Evolutionary conservation across 148 eudicot genomes (phyloP).

Genomic region (Vaccinium myrtillus): DNA sequence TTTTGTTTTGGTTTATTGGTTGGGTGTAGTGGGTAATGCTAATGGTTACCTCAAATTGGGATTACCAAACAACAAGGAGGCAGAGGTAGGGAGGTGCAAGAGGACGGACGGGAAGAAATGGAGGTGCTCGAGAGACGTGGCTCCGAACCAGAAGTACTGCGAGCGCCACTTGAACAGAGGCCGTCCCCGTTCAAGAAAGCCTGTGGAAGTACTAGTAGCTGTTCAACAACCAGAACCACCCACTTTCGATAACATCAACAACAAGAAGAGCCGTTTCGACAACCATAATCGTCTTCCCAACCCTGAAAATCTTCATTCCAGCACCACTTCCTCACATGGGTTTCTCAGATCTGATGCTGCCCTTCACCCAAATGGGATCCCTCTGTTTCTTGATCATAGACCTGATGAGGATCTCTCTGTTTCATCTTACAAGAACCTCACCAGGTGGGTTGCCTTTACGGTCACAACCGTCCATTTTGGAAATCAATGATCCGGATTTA

Average conservation of each 20-base stretch:
- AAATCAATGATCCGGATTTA: no score
- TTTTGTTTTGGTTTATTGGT: neutral
- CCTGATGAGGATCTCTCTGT: neutral
- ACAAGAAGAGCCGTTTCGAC: neutral
- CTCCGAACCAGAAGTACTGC: constrained; percentile 77
- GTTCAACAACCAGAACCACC: constrained; percentile 14
- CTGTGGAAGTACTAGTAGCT: constrained; percentile 57
- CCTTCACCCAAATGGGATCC: neutral
- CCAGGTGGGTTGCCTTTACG: neutral
- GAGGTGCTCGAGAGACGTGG: constrained; percentile 88
- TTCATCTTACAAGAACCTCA: neutral
- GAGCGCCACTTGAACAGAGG: constrained; percentile 88
- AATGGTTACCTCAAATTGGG: constrained; percentile 16
- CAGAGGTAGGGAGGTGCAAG: constrained; percentile 76
- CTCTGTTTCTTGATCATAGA: neutral
- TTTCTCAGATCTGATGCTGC: neutral
- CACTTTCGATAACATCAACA: neutral
- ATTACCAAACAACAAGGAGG: constrained; percentile 41
- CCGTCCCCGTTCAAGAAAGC: constrained; percentile 99
- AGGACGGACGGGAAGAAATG: constrained; percentile 94
- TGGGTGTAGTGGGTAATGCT: constrained; percentile 10
- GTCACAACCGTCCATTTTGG: no score
- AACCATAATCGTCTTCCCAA: neutral
- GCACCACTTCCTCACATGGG: neutral
- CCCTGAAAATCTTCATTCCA: neutral